These are phyloP conservation scores for Acer yangbiense DNA, from an alignment of 345 rosid genomes.

Conservation along the genomic window DNA sequence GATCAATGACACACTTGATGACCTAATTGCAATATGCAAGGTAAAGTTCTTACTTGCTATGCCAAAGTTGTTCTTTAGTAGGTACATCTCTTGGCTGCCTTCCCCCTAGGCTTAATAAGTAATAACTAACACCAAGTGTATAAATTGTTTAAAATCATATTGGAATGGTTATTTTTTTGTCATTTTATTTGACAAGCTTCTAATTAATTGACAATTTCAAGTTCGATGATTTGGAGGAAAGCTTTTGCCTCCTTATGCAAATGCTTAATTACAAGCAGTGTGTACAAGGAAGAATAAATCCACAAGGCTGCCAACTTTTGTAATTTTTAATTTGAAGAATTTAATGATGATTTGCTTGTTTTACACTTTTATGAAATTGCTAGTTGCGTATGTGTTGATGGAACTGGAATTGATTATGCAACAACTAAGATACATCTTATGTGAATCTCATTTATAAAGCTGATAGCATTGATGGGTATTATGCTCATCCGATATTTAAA, in stretches of 20 bases:
- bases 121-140: not conserved
- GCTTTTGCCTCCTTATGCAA: not conserved
- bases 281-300: not conserved
- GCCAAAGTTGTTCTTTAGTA: not conserved
- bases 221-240: not conserved
- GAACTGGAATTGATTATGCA: not conserved
- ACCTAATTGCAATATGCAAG: constrained; percentile 87
- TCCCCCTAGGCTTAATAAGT: not conserved
- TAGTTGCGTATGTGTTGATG: not conserved
- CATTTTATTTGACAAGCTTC: not conserved
- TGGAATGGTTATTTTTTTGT: not conserved
- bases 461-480: not conserved
- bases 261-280: not conserved
- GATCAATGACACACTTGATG: constrained; percentile 73
- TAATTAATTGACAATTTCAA: not conserved
- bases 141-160: not conserved
- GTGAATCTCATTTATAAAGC: not conserved
- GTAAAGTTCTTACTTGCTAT: constrained; percentile 35
- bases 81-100: not conserved
- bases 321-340: not conserved
- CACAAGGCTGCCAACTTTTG: not conserved
- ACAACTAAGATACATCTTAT: not conserved
- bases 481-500: not conserved
- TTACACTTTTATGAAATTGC: not conserved
- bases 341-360: not conserved